Conservation (phyloP, 495 filamentous ascomycete genomes). For the Thozetella sp. region DNA sequence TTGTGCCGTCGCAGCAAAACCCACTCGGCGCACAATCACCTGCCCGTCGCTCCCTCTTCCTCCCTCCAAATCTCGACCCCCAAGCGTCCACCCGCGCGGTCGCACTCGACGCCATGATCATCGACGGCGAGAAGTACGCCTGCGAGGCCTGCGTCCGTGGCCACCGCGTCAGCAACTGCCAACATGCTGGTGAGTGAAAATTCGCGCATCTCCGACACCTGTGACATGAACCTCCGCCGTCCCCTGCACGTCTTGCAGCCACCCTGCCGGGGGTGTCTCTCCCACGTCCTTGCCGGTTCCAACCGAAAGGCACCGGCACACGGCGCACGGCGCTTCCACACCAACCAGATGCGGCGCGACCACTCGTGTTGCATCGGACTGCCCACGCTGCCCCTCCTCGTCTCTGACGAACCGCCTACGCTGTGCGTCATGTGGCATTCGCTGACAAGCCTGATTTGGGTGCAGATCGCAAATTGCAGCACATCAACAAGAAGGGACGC, state of each 20-base stretch:
- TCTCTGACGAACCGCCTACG: slow-evolving; percentile 3
- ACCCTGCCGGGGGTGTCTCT: slow-evolving; percentile 3
- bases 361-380: background rate
- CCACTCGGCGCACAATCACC: slow-evolving; percentile 16
- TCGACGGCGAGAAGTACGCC: slow-evolving; percentile 87
- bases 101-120: slow-evolving; percentile 61
- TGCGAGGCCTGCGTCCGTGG: slow-evolving; percentile 94
- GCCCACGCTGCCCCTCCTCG: slow-evolving; percentile 12
- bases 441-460: slow-evolving; percentile 22
- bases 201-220: slow-evolving; percentile 14
- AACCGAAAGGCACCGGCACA: slow-evolving; percentile 29
- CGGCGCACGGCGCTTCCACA: slow-evolving; percentile 18
- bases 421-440: slow-evolving; percentile 6
- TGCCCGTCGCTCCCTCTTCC: slow-evolving; percentile 1
- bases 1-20: slow-evolving; percentile 27
- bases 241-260: background rate
- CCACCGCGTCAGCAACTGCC: slow-evolving; percentile 93
- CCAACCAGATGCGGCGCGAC: slow-evolving; percentile 5
- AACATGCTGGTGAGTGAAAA: slow-evolving; percentile 77
- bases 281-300: slow-evolving; percentile 21
- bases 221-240: background rate
- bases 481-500: slow-evolving; percentile 98
- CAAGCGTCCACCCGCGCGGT: slow-evolving; percentile 4
- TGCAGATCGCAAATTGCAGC: slow-evolving; percentile 86
- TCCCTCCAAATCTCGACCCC: background rate